Evolutionary conservation across 257 asterid species (phyloP), one percentile per base, ranked within the genome.

Genomic region (Thymus mandschuricus): DNA sequence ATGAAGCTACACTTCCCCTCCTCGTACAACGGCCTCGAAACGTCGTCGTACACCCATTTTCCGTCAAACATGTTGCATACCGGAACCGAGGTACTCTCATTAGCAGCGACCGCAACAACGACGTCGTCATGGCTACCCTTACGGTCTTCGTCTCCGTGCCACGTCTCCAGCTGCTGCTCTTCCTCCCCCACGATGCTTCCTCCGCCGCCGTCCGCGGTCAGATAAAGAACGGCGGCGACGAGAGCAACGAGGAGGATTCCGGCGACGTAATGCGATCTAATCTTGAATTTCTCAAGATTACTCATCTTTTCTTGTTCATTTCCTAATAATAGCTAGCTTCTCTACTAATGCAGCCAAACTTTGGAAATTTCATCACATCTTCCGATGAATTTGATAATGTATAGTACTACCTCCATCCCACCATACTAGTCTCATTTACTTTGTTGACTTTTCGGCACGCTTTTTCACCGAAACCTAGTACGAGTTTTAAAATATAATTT

Each of bases 1-100:
- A 81, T 69, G 76, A 83, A 81, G 5, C 79, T 56, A 72, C 90
- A 85, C 3, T 55, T 48, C 13, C 35, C 40, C 60, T 78, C 86
- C 13, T 76, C 66, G 70, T 85, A 85, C 9, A 79, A 43, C 70
- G 90, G 85, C 48, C 21, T 41, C 2, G 82, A 69, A 27, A 61
- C 45, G 11, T 64, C 29, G 72, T 80, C 86, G 66, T 73, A 77
- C 3, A 70, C 63, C 82, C 85, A 81, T 78, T 45, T 75, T 0
- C 85, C 85, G 0, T 73, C 57, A 31, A 63, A 78, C 63, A 75
- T 75, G 28, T 81, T 52, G 66, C 83, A 69, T 21, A 15, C 12
- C 27, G 3, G 0, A 45, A 10, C 50, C 10, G 27, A 3, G 4
- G 41, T 0, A 38, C 44, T 38, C 44, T 3, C 3, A 38, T 38